Conservation (phyloP, 192 early-diverging fungal genomes). For the Coemansia sp. region DNA sequence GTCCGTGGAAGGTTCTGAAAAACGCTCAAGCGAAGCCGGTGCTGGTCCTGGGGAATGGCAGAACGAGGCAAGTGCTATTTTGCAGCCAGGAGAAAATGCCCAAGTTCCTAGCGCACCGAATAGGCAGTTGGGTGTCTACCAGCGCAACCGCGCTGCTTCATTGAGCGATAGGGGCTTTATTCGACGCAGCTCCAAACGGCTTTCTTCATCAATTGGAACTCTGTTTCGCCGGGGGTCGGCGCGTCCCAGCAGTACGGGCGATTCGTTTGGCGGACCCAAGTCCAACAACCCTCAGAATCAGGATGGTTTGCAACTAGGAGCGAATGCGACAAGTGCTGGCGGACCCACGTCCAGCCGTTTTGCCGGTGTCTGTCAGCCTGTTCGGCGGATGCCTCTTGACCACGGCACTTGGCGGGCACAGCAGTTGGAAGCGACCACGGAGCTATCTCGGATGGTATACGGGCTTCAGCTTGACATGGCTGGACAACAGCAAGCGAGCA, state of each 20-base stretch:
- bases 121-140: not conserved
- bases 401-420: conserved; percentile 10
- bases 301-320: not conserved
- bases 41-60: too few species aligned
- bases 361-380: too few species aligned
- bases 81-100: not conserved
- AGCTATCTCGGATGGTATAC: conserved; percentile 17
- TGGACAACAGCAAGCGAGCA: not conserved
- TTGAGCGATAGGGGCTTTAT: conserved; percentile 17
- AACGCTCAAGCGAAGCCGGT: too few species aligned
- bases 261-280: not conserved
- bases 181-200: conserved; percentile 31
- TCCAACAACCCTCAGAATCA: not conserved
- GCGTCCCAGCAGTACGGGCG: conserved; percentile 1
- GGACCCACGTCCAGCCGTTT: too few species aligned
- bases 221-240: conserved; percentile 18
- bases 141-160: conserved; percentile 19
- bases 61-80: not conserved
- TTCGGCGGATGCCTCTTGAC: conserved; percentile 9
- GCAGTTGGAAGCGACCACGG: conserved; percentile 4
- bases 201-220: conserved; percentile 23
- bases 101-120: not conserved
- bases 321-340: too few species aligned
- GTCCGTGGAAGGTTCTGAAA: too few species aligned
- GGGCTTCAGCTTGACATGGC: conserved; percentile 12